Conservation (phyloP, 2,329 filamentous ascomycete species). For the Sporothrix phasma region DNA sequence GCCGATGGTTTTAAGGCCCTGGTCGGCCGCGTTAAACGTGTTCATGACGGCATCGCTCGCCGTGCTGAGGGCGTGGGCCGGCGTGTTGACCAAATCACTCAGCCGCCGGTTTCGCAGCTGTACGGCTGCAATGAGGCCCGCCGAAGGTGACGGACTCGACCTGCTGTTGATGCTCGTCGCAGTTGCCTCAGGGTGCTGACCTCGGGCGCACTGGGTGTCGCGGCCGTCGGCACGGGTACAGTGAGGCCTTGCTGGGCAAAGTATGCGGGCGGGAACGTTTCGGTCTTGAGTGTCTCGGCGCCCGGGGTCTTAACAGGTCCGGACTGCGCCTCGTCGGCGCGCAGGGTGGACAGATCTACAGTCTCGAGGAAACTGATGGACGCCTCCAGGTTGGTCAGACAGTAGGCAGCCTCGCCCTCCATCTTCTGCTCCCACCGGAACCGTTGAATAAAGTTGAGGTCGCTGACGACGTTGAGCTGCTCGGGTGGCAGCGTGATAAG, state of each 20-base stretch:
- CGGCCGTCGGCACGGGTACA: conserved; percentile 24
- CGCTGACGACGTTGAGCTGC: conserved; percentile 81
- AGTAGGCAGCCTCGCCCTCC: conserved; percentile 91
- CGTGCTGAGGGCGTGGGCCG: conserved; percentile 69
- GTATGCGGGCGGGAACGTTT: conserved; percentile 50
- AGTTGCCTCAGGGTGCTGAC: conserved; percentile 23
- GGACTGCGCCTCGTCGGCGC: conserved; percentile 65
- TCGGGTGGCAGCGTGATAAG: conserved; percentile 84
- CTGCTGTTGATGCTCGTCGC: conserved; percentile 28
- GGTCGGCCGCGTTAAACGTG: conserved; percentile 83
- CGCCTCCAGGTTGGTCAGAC: conserved; percentile 89
- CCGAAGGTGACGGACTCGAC: conserved; percentile 29
- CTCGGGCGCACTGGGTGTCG: conserved; percentile 26
- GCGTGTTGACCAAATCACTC: conserved; percentile 77
- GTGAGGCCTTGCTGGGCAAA: conserved; percentile 30
- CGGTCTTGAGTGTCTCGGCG: conserved; percentile 33
- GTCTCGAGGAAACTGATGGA: conserved; percentile 91
- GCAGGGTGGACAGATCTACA: conserved; percentile 81
- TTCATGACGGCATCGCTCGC: conserved; percentile 77
- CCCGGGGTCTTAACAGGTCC: conserved; percentile 52
- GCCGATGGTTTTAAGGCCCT: conserved; percentile 84
- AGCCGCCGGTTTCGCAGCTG: conserved; percentile 61
- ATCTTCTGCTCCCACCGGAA: conserved; percentile 81
- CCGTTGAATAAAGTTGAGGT: conserved; percentile 85
- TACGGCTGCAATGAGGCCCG: conserved; percentile 35